These are phyloP conservation scores for Stephanodiscus minutulus DNA, from an alignment of 108 stramenopile species.

Conservation along the genomic window DNA sequence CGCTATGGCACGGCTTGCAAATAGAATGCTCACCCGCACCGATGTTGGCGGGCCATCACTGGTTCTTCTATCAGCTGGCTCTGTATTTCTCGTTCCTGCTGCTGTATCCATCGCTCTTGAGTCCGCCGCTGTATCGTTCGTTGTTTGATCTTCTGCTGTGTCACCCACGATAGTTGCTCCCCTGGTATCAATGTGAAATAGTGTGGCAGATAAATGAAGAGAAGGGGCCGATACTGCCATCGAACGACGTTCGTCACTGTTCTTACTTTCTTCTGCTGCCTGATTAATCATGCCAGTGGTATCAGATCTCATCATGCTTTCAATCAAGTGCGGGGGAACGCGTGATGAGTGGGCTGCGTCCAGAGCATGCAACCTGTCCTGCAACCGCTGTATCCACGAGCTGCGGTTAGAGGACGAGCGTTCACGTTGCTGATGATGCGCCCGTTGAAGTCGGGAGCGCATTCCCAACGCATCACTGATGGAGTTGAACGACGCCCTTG, in stretches of 20 bases:
- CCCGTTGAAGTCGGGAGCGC: slow-evolving; percentile 26
- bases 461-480: slow-evolving; percentile 56
- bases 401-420: neutral
- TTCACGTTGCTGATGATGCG: slow-evolving; percentile 13
- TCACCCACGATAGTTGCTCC: neutral
- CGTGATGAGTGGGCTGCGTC: slow-evolving; percentile 63
- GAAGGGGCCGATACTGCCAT: neutral
- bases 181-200: slow-evolving; percentile 13
- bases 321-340: slow-evolving; percentile 55
- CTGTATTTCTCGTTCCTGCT: neutral
- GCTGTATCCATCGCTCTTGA: neutral
- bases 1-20: slow-evolving; percentile 30
- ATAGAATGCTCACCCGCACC: slow-evolving; percentile 23
- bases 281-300: neutral
- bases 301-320: slow-evolving; percentile 4
- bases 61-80: neutral
- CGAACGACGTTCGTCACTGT: neutral
- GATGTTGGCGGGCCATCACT: slow-evolving; percentile 4
- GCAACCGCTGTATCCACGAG: slow-evolving; percentile 35
- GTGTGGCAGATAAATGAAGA: slow-evolving; percentile 3
- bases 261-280: neutral
- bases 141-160: neutral
- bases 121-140: neutral
- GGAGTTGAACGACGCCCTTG: slow-evolving; percentile 63
- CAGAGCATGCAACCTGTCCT: slow-evolving; percentile 55